These are phyloP conservation scores for Sanghuangporus sanghuang DNA, from an alignment of 1,284 basidiomycete genomes.

Conservation along the genomic window DNA sequence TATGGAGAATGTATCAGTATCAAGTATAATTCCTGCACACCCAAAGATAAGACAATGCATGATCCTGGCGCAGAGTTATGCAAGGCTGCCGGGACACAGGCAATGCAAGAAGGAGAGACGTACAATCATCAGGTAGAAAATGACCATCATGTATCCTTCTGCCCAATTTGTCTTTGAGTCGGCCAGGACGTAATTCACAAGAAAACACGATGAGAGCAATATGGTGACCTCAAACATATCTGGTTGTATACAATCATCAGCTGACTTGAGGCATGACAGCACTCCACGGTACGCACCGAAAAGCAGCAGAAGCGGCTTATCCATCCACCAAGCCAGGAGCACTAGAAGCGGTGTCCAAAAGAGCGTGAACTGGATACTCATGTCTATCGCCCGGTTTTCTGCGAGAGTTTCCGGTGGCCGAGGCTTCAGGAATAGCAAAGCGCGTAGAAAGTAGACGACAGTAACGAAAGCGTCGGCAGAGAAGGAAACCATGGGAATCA, in stretches of 20 bases:
- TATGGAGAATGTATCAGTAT: constrained; percentile 20
- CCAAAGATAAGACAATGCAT: no score
- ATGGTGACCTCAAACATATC: constrained; percentile 56
- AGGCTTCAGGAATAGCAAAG: constrained; percentile 31
- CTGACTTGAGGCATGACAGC: background rate
- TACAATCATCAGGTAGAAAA: constrained; percentile 54
- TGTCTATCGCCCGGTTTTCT: constrained; percentile 55
- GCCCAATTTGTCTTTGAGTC: constrained; percentile 69
- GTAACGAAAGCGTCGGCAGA: constrained; percentile 52
- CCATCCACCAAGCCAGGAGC: constrained; percentile 53
- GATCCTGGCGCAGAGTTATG: no score
- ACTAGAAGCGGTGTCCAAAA: constrained; percentile 63
- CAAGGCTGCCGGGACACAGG: no score
- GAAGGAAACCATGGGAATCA: constrained; percentile 66
- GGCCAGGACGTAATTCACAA: constrained; percentile 67
- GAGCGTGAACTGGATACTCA: constrained; percentile 60
- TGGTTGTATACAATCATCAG: constrained; percentile 17
- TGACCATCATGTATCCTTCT: constrained; percentile 54
- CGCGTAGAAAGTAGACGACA: constrained; percentile 28
- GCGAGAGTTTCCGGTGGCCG: constrained; percentile 45
- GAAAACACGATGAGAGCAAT: constrained; percentile 55
- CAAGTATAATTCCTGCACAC: background rate
- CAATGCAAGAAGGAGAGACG: constrained; percentile 19
- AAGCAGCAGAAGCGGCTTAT: constrained; percentile 46
- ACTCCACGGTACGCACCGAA: constrained; percentile 39